Conservation (phyloP, 192 early-diverging fungal genomes). For the Phycomyces blakesleeanus region DNA sequence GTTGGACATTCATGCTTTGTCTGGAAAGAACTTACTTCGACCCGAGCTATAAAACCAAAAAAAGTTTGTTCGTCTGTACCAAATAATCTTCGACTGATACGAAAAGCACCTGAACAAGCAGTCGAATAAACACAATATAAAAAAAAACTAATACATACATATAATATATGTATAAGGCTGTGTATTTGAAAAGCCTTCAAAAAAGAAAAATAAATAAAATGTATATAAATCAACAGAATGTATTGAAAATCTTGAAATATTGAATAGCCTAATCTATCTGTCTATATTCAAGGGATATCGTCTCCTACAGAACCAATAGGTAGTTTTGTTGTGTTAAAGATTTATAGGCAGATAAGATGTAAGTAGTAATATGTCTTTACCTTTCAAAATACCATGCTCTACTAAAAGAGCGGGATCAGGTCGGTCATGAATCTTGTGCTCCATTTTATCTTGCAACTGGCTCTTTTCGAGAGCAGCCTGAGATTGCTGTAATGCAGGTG, state of each 20-base stretch:
- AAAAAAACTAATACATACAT: too few species aligned
- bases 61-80: background rate
- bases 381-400: conserved; percentile 57
- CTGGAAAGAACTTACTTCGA: conserved; percentile 24
- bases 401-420: conserved; percentile 39
- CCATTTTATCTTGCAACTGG: conserved; percentile 41
- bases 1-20: conserved; percentile 33
- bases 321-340: too few species aligned
- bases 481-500: conserved; percentile 45
- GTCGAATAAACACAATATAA: background rate
- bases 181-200: too few species aligned
- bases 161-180: too few species aligned
- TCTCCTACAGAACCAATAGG: too few species aligned
- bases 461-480: conserved; percentile 44
- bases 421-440: conserved; percentile 46
- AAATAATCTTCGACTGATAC: background rate
- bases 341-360: background rate
- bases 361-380: background rate
- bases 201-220: too few species aligned
- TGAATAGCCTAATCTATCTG: too few species aligned
- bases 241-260: too few species aligned
- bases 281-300: too few species aligned
- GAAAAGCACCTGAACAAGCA: background rate
- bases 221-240: too few species aligned
- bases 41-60: background rate